Evolutionary conservation across 1,139 yeast species (phyloP).

Genomic region (Candida glucosophila): DNA sequence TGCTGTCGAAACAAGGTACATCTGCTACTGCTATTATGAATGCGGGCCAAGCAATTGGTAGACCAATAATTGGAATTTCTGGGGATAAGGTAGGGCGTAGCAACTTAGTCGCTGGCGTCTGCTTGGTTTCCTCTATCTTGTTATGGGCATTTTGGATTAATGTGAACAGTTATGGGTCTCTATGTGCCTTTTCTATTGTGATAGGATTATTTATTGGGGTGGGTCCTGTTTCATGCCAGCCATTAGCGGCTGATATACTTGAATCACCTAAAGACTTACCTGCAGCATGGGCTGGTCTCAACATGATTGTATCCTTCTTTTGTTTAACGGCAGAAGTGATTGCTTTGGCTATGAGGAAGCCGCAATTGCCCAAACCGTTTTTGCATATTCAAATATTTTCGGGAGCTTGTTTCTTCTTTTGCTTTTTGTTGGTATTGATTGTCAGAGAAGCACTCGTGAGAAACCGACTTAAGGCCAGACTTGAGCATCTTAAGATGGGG

Average conservation of each 20-base stretch:
- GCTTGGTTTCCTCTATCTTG: conserved; percentile 25
- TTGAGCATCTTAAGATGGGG: conserved; percentile 6
- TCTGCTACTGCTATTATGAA: conserved; percentile 53
- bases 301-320: conserved; percentile 37
- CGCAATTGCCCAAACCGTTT: conserved; percentile 32
- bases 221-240: conserved; percentile 56
- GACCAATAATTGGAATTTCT: conserved; percentile 52
- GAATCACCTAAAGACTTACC: conserved; percentile 38
- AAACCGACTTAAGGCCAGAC: conserved; percentile 8
- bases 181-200: conserved; percentile 45
- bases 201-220: conserved; percentile 52
- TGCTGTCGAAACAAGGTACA: conserved; percentile 48
- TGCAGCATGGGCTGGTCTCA: conserved; percentile 54
- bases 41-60: conserved; percentile 56
- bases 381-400: conserved; percentile 54
- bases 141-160: conserved; percentile 48
- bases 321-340: conserved; percentile 42
- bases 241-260: conserved; percentile 50
- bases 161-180: conserved; percentile 39
- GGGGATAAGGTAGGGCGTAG: conserved; percentile 55
- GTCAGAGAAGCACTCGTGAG: conserved; percentile 24
- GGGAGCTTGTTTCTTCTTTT: conserved; percentile 37
- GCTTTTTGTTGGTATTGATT: conserved; percentile 18
- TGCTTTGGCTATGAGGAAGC: conserved; percentile 34
- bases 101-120: conserved; percentile 34